A percentile compares a stretch with the other conserved stretches of the same genome.
Evolutionary conservation across 164 flowering plant genomes (phyloP).

Genomic region (grape (Vitis vinifera)): DNA sequence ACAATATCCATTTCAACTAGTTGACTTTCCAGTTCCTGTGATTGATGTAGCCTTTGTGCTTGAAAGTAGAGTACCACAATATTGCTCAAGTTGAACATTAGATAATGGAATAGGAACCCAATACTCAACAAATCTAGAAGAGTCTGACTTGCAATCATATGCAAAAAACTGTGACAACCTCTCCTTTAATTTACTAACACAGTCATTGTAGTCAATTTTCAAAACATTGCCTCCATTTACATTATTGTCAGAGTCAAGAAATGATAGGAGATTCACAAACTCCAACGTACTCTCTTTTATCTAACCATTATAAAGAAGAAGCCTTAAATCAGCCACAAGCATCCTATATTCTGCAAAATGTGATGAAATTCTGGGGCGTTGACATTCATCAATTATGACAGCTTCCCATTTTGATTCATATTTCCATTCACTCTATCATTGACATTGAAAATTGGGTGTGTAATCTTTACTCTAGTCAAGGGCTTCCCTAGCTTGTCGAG

Average conservation of each 20-base stretch:
- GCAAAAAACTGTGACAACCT: slow-evolving; percentile 38
- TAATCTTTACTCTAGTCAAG: too few species aligned
- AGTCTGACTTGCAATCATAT: slow-evolving; percentile 40
- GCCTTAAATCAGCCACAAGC: slow-evolving; percentile 40
- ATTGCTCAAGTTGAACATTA: slow-evolving; percentile 83
- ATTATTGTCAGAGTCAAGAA: slow-evolving; percentile 41
- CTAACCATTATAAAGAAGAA: slow-evolving; percentile 50
- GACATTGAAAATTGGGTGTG: too few species aligned
- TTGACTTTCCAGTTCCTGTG: slow-evolving; percentile 96
- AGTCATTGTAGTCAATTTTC: slow-evolving; percentile 25
- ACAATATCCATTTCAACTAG: slow-evolving; percentile 99
- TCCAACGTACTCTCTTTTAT: slow-evolving; percentile 58
- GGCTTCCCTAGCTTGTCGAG: too few species aligned
- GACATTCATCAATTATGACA: slow-evolving; percentile 64
- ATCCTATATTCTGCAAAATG: slow-evolving; percentile 42
- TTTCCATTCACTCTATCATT: too few species aligned
- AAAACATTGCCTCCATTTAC: slow-evolving; percentile 1
- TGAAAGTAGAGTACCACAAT: slow-evolving; percentile 69
- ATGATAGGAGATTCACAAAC: slow-evolving; percentile 33
- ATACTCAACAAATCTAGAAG: slow-evolving; percentile 69
- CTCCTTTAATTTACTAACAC: slow-evolving; percentile 46
- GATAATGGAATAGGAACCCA: slow-evolving; percentile 89
- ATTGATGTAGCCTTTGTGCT: slow-evolving; percentile 87
- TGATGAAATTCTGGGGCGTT: slow-evolving; percentile 27
- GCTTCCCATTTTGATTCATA: slow-evolving; percentile 47